phyloP scores from a whole-genome alignment of 192 early-diverging fungal genomes.

The Phycomyces blakesleeanus region DNA sequence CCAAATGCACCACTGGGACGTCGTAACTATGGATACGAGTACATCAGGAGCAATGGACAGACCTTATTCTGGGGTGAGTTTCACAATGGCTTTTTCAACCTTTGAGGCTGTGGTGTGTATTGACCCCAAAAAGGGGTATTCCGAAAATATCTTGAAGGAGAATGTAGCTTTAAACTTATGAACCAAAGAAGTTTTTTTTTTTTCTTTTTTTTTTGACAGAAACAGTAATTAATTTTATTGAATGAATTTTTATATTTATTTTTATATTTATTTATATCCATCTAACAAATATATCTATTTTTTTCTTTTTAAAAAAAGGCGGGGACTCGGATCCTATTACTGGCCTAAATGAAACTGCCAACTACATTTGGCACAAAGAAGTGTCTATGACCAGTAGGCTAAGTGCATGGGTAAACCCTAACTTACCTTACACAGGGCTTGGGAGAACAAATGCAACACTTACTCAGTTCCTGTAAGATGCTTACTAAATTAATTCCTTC shows the following conservation, averaged over 20 bases:
- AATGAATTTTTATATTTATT: neutral
- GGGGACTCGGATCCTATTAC: slow-evolving; percentile 5
- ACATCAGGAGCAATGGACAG: neutral
- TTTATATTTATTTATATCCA: too few relatives aligned
- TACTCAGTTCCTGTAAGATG: slow-evolving; percentile 10
- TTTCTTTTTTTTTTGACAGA: too few relatives aligned
- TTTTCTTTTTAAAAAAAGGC: neutral
- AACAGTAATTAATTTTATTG: neutral
- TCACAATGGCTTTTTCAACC: neutral
- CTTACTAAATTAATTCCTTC: too few relatives aligned
- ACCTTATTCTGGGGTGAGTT: slow-evolving; percentile 10
- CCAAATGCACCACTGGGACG: slow-evolving; percentile 4
- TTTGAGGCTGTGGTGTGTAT: too few relatives aligned
- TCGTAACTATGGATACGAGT: slow-evolving; percentile 8
- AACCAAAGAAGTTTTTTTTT: too few relatives aligned
- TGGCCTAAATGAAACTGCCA: neutral
- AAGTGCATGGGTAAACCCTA: slow-evolving; percentile 4
- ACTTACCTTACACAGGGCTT: neutral
- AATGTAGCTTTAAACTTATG: too few relatives aligned
- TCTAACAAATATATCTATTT: neutral
- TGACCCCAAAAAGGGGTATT: too few relatives aligned
- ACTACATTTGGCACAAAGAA: slow-evolving; percentile 5
- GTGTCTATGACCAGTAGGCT: neutral
- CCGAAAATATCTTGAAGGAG: too few relatives aligned
- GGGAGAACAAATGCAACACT: slow-evolving; percentile 11